Percentiles rank a stretch among this genome's conserved stretches.
phyloP scores from a whole-genome alignment of 345 rosid species.

The Boechera retrofracta region DNA sequence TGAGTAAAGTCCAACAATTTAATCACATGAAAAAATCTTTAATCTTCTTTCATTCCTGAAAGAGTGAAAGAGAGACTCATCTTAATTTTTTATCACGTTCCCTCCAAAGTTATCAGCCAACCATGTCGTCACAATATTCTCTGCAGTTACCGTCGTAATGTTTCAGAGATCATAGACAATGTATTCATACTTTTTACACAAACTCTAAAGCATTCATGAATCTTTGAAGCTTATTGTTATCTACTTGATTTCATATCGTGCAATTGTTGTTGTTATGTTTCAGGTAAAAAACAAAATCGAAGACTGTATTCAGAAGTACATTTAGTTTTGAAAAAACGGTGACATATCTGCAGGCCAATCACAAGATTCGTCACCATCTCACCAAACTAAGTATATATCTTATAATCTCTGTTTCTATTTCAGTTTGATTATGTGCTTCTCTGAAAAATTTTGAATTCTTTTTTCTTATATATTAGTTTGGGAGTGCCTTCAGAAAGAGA shows the following conservation, averaged over 20 bases:
- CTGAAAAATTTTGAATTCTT: background rate
- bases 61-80: background rate
- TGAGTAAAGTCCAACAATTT: no score
- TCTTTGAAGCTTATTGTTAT: background rate
- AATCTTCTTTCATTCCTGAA: background rate
- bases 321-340: constrained; percentile 16
- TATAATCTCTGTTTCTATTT: background rate
- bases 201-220: background rate
- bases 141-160: background rate
- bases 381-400: background rate
- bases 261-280: background rate
- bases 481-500: constrained; percentile 27
- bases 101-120: constrained; percentile 5
- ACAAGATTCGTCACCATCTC: background rate
- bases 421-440: background rate
- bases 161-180: background rate
- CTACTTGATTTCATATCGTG: background rate
- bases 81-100: background rate
- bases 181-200: constrained; percentile 14
- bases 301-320: background rate
- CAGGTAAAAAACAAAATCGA: constrained; percentile 21
- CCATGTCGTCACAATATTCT: background rate
- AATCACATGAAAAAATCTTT: background rate
- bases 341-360: background rate
- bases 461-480: constrained; percentile 28